Percentiles rank a stretch among this genome's conserved stretches.
These are phyloP conservation scores for Senna tora DNA, from an alignment of 306 rosid species.

Conservation along the genomic window DNA sequence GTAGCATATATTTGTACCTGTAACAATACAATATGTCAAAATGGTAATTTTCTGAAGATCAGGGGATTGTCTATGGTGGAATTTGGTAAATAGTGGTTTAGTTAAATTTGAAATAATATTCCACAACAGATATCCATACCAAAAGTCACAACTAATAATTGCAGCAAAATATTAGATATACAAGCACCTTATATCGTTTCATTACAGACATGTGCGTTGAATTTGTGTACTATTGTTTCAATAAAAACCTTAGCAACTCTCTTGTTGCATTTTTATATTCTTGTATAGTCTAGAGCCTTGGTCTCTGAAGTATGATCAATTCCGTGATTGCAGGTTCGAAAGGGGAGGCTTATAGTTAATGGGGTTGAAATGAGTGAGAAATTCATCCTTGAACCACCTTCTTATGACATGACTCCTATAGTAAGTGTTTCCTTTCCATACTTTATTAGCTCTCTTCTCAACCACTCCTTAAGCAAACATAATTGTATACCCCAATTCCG, in stretches of 20 bases:
- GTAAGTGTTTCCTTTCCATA: constrained; percentile 54
- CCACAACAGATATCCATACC: neutral
- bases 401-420: constrained; percentile 77
- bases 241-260: neutral
- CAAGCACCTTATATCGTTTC: too few relatives aligned
- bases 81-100: too few relatives aligned
- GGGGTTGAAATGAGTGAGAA: constrained; percentile 92
- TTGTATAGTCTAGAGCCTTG: constrained; percentile 13
- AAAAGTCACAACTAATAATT: neutral
- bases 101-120: too few relatives aligned
- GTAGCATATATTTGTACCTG: neutral
- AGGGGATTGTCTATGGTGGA: too few relatives aligned
- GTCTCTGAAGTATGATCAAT: neutral
- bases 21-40: too few relatives aligned
- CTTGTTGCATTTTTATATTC: neutral
- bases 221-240: neutral
- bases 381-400: constrained; percentile 78
- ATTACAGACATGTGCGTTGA: neutral
- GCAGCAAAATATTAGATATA: too few relatives aligned
- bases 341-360: constrained; percentile 85
- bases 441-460: neutral
- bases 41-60: too few relatives aligned
- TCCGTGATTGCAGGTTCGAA: constrained; percentile 67
- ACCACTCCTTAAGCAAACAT: neutral
- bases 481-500: neutral